Evolutionary conservation across 1,284 basidiomycete species (phyloP).

Genomic region (Sporisorium scitamineum): DNA sequence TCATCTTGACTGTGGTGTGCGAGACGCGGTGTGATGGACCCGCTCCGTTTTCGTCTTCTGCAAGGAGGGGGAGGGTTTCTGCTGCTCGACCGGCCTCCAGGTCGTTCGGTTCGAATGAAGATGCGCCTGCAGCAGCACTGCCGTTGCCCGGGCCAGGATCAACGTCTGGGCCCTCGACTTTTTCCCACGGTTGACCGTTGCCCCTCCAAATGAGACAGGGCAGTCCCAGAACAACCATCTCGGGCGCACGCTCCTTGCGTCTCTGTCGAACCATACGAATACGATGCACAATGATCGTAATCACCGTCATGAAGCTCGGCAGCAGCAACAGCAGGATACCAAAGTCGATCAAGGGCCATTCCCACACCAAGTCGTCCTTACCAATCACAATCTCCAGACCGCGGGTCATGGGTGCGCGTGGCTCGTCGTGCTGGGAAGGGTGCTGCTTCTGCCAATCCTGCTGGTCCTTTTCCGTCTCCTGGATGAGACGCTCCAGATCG

Average conservation of each 20-base stretch:
- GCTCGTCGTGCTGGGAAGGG: conserved; percentile 14
- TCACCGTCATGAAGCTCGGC: conserved; percentile 65
- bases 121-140: neutral
- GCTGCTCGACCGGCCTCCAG: conserved; percentile 30
- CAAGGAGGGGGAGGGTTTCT: conserved; percentile 41
- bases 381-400: conserved; percentile 64
- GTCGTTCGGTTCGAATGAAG: conserved; percentile 20
- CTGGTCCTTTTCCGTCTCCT: conserved; percentile 56
- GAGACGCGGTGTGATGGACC: conserved; percentile 39
- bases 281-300: conserved; percentile 62
- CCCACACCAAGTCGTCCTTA: conserved; percentile 61
- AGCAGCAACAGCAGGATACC: conserved; percentile 65
- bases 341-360: conserved; percentile 65
- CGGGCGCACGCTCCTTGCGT: conserved; percentile 63
- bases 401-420: conserved; percentile 12
- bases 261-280: conserved; percentile 58
- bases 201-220: conserved; percentile 66
- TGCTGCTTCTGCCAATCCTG: conserved; percentile 42
- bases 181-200: conserved; percentile 64
- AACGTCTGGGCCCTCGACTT: conserved; percentile 53
- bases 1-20: conserved; percentile 25
- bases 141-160: conserved; percentile 54
- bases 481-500: conserved; percentile 59
- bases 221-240: conserved; percentile 58
- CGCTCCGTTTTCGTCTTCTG: conserved; percentile 48